These are phyloP conservation scores for Leccinum subrobustum DNA, from an alignment of 1,284 basidiomycete genomes.

Conservation along the genomic window DNA sequence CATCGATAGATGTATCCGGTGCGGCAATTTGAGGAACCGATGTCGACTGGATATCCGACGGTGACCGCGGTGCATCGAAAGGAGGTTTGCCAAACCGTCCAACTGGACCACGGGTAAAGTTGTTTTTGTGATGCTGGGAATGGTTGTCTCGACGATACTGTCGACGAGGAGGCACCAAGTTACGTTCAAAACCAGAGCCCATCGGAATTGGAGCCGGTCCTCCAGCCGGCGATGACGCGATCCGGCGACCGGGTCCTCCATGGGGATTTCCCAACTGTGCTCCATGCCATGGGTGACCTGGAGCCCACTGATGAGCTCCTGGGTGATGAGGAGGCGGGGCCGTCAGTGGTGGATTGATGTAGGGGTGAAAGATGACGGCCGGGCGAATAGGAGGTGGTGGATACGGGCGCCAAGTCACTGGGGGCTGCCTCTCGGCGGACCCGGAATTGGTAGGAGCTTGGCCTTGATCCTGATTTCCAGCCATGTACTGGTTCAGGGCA, in stretches of 20 bases:
- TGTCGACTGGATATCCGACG: slow-evolving; percentile 14
- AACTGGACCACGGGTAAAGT: slow-evolving; percentile 16
- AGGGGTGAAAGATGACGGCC: slow-evolving; percentile 32
- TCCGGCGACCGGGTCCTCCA: slow-evolving; percentile 16
- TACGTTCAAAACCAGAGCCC: slow-evolving; percentile 27
- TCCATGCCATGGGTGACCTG: slow-evolving; percentile 28
- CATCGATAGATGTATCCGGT: slow-evolving; percentile 15
- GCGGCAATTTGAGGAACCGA: slow-evolving; percentile 9
- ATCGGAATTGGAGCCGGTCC: slow-evolving; percentile 12
- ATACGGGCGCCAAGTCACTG: slow-evolving; percentile 31
- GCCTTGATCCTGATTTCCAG: slow-evolving; percentile 30
- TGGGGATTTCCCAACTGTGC: slow-evolving; percentile 16
- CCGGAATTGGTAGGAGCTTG: slow-evolving; percentile 17
- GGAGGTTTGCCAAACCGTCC: slow-evolving; percentile 22
- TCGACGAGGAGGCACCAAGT: slow-evolving; percentile 28
- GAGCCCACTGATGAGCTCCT: slow-evolving; percentile 28
- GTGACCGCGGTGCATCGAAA: slow-evolving; percentile 20
- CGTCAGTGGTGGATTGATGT: slow-evolving; percentile 25
- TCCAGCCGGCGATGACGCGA: slow-evolving; percentile 18
- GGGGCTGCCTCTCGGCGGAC: slow-evolving; percentile 23
- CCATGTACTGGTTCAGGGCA: slow-evolving; percentile 57
- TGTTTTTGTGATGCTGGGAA: slow-evolving; percentile 28
- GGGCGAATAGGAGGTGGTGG: slow-evolving; percentile 28
- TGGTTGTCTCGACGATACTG: slow-evolving; percentile 33
- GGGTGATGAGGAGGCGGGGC: slow-evolving; percentile 20